phyloP scores from a whole-genome alignment of 2,329 filamentous ascomycete genomes.

The Diaporthe eres region DNA sequence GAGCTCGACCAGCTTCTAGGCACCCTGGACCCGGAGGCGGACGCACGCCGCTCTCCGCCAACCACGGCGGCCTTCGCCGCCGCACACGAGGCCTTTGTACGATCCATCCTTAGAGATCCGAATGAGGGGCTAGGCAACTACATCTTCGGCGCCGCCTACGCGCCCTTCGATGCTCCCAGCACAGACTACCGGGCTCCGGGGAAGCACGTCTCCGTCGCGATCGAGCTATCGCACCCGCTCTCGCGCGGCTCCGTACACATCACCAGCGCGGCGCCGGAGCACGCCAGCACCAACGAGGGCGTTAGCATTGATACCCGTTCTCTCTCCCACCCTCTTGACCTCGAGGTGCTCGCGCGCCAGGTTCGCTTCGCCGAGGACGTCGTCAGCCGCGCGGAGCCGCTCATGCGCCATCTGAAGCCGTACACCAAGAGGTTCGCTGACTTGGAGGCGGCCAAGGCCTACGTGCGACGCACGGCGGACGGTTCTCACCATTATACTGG shows the following conservation, averaged over 20 bases:
- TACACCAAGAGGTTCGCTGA: constrained; percentile 8
- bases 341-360: constrained; percentile 27
- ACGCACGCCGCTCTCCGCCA: not conserved
- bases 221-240: constrained; percentile 42
- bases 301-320: constrained; percentile 12
- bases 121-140: not conserved
- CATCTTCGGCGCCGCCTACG: constrained; percentile 18
- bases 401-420: constrained; percentile 18
- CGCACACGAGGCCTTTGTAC: not conserved
- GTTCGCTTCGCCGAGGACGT: constrained; percentile 21
- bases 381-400: not conserved
- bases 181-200: constrained; percentile 31
- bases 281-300: constrained; percentile 7
- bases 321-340: constrained; percentile 3
- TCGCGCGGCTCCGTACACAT: constrained; percentile 45
- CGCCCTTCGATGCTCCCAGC: constrained; percentile 6
- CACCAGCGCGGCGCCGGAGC: constrained; percentile 22
- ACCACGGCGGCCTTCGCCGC: constrained; percentile 25
- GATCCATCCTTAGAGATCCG: not conserved
- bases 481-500: constrained; percentile 16
- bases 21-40: not conserved
- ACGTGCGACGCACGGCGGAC: constrained; percentile 8
- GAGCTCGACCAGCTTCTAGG: constrained; percentile 16
- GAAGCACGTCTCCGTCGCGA: constrained; percentile 35
- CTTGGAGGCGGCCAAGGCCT: not conserved